Base-by-base conservation (phyloP, 768 basidiomycete species). In the Rhizopogon vesiculosus region DNA sequence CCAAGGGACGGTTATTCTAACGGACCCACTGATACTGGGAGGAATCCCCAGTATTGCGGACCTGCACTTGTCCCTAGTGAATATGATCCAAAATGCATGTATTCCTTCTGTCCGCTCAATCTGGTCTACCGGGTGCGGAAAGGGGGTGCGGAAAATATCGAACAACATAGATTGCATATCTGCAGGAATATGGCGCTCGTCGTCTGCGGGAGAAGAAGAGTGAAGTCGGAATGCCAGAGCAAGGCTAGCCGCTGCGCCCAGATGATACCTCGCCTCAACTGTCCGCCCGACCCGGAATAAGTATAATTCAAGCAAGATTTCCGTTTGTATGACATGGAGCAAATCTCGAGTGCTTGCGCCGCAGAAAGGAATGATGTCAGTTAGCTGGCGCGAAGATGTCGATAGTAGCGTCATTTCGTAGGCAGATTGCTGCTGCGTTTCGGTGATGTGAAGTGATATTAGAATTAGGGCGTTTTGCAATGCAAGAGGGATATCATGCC, bases 291-390 rank as follows among this genome's bases (percentile, higher is more conserved):
- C 77, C 46, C 81, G 79, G 63, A 85, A 80, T 62, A 89, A 82
- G 65, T 85, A 88, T 61, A 82, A 78, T 1, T 83, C 73, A 28
- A 90, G 72, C n/a, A 91, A 74, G 4, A 89, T 70, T 56, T 87
- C 79, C 0, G 82, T 77, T 57, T 87, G 85, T 8, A 86, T 62
- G 15, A 82, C 78, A 51, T 84, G 78, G 16, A 85, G 61, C 33
- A 82, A 70, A 62, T 55, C 72, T 64, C 56, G 72, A 57, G 62
- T 76, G 62, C 63, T 72, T 3, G 64, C 54, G 16, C 65, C 64
- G 25, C 61, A 59, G n/a, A 76, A 69, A 19, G 80, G 76, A 70
- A 80, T 65, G 58, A 40, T 77, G 4, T 74, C 74, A 9, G 76
- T 71, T 4, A 74, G 71, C 43, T 79, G 75, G 0, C 80, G 76